Base-by-base conservation (phyloP, 495 filamentous ascomycete species). In the Podospora anserina region DNA sequence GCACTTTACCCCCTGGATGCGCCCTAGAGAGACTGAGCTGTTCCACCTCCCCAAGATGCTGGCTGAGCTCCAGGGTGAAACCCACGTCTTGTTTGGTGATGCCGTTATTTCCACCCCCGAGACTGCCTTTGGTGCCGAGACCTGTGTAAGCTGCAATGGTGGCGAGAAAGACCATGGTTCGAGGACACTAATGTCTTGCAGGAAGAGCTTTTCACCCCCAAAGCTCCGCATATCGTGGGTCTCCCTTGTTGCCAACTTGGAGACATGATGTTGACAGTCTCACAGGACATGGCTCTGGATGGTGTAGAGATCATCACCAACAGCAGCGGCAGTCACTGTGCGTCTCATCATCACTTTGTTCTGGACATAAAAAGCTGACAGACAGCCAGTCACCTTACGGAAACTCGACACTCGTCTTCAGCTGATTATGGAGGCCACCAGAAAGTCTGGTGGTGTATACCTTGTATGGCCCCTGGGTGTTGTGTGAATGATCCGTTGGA, bases 271-370 rank as follows among this genome's bases (percentile, higher is more conserved):
- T 26, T 58, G 56, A 58, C 56, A 20, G 6, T 65, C 9, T 30
- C 9, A 49, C 23, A 65, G 61, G 69, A 75, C 57, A 86, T 87
- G 86, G 78, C 80, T 11, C 76, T 90, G 15, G 79, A 88, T 65
- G 89, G 89, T 13, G 87, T 89, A 19, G 92, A 94, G 75, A 90
- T 97, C 44, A 86, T 95, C 64, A 89, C 88, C 1, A 96, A 96
- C 73, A 88, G 87, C 13, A 88, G 84, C 61, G 92, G 89, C 49
- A 88, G 84, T 34, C 92, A 96, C 70, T 88, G 57, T 66, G 16
- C 18, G 62, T 61, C 3, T 9, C 9, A 15, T 28, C 28, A 13
- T 68, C 49, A 19, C 1, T 18, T 28, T 7, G 2, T 7, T 13
- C 3, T 30, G 3, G 26, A 59, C 11, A 15, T 55, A 34, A 16